Conservation (phyloP, 1,284 basidiomycete species). For the Boletus sp. region DNA sequence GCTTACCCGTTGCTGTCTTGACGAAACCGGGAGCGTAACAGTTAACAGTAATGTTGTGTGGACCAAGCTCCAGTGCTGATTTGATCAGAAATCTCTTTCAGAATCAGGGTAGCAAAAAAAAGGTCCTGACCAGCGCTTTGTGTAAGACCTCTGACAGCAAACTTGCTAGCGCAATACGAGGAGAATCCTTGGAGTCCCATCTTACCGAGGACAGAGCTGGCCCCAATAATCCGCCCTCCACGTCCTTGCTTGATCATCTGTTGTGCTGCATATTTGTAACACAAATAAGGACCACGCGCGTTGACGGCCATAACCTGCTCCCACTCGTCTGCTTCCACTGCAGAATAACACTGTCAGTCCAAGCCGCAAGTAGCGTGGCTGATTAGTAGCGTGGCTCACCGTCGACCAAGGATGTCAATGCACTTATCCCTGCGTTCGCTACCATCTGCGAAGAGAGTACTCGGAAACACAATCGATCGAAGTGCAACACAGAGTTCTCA, state of each 20-base stretch:
- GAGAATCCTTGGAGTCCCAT: background rate
- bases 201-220: constrained; percentile 27
- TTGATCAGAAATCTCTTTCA: background rate
- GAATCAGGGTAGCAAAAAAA: background rate
- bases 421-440: constrained; percentile 8
- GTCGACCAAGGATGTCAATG: background rate
- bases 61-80: constrained; percentile 30
- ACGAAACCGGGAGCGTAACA: too few species aligned
- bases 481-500: background rate
- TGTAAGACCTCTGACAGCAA: constrained; percentile 6
- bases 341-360: background rate
- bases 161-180: constrained; percentile 18
- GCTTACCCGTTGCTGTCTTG: too few species aligned
- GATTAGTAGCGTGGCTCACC: background rate
- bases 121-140: constrained; percentile 21
- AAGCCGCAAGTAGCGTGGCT: accelerated
- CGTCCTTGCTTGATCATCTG: constrained; percentile 19
- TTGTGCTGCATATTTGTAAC: constrained; percentile 35
- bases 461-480: too few species aligned
- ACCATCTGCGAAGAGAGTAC: constrained; percentile 4
- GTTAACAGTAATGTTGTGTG: constrained; percentile 1
- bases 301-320: constrained; percentile 29
- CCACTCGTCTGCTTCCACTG: constrained; percentile 20
- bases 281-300: constrained; percentile 28
- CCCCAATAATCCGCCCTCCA: constrained; percentile 40